Percentiles rank a stretch among this genome's conserved stretches.
Evolutionary conservation across 306 rosid genomes (phyloP).

Genomic region (Gleditsia sinensis): DNA sequence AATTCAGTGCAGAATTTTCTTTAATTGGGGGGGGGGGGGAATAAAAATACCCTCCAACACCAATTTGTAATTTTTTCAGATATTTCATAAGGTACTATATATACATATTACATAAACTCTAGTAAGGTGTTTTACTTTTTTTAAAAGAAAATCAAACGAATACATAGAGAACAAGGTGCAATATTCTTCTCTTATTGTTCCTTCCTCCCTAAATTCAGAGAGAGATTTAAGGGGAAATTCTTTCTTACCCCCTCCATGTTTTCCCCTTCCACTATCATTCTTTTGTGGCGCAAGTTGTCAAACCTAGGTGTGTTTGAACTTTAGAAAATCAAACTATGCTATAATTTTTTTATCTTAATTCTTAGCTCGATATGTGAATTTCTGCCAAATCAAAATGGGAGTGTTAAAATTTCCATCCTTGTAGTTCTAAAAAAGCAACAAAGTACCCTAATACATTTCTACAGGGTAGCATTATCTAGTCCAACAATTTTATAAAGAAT

Average conservation of each 20-base stretch:
- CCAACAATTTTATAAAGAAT: too few species aligned
- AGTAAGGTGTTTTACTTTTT: neutral
- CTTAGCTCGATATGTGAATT: conserved; percentile 17
- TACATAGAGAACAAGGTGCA: too few species aligned
- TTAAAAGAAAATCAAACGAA: too few species aligned
- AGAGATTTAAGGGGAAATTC: neutral
- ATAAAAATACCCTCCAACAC: neutral
- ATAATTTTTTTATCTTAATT: neutral
- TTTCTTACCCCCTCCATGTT: neutral
- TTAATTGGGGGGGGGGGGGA: neutral
- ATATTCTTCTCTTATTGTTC: neutral
- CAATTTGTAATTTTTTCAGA: too few species aligned
- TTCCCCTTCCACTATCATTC: conserved; percentile 3
- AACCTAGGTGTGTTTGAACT: neutral
- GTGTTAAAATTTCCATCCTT: conserved; percentile 15
- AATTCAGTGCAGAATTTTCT: neutral
- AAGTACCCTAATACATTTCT: neutral
- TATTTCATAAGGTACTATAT: too few species aligned
- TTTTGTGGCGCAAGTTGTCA: neutral
- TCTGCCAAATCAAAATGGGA: neutral
- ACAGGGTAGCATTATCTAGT: too few species aligned
- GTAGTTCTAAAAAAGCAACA: conserved; percentile 4
- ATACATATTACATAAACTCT: neutral
- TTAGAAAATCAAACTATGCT: neutral
- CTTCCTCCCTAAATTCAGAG: neutral